Percentiles rank a stretch among this genome's conserved stretches.
Conservation (phyloP, 371 early-diverging fungal species). For the Polyrhizophydium stewartii region DNA sequence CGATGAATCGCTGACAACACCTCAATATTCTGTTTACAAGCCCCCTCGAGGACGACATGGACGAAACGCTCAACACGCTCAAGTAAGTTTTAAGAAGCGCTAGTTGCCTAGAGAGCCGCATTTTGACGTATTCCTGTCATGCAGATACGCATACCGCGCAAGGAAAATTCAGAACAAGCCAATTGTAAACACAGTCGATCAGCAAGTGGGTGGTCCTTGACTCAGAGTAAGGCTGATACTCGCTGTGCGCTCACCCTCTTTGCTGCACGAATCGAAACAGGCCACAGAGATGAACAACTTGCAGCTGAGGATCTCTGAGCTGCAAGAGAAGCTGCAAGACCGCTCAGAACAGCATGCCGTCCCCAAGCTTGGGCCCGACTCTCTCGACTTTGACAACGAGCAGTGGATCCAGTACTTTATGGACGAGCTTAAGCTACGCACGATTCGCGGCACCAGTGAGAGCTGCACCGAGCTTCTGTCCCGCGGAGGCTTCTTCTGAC, state of each 20-base stretch:
- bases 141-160: constrained; percentile 38
- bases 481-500: too few relatives aligned
- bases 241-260: too few relatives aligned
- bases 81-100: constrained; percentile 14
- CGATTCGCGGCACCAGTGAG: neutral
- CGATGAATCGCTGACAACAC: constrained; percentile 6
- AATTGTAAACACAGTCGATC: constrained; percentile 27
- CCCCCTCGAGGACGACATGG: constrained; percentile 33
- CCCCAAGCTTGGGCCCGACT: neutral
- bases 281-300: constrained; percentile 14
- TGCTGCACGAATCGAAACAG: too few relatives aligned
- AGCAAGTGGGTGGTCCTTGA: constrained; percentile 5
- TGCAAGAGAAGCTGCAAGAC: constrained; percentile 12
- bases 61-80: constrained; percentile 41
- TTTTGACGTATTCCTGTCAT: too few relatives aligned
- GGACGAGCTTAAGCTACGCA: constrained; percentile 27
- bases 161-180: constrained; percentile 43
- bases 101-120: neutral
- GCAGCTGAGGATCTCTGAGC: constrained; percentile 22
- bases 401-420: constrained; percentile 26
- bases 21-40: constrained; percentile 43
- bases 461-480: neutral
- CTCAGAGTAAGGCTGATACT: too few relatives aligned
- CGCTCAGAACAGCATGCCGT: neutral
- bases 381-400: constrained; percentile 25